phyloP scores from a whole-genome alignment of 495 filamentous ascomycete species.

The Trichocladium uniseriatum region DNA sequence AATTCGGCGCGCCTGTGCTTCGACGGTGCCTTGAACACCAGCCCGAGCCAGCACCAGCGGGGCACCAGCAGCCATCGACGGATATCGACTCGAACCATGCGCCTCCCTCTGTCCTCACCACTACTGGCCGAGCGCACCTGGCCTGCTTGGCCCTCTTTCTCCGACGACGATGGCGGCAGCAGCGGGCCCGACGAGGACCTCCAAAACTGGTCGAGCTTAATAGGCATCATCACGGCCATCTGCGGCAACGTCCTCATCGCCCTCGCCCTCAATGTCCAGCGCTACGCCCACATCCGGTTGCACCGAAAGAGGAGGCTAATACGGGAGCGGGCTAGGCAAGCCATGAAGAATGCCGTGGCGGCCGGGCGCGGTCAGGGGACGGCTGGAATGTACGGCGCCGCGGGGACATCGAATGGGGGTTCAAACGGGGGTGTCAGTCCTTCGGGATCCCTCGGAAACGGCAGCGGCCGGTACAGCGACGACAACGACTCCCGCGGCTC shows the following conservation, averaged over 20 bases:
- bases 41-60: background rate
- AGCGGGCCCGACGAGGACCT: conserved; percentile 37
- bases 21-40: background rate
- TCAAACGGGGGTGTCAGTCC: conserved; percentile 22
- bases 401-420: conserved; percentile 15
- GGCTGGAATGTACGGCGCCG: conserved; percentile 16
- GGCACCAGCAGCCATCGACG: background rate
- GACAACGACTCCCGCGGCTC: conserved; percentile 23
- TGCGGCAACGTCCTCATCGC: conserved; percentile 88
- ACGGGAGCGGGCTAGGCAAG: conserved; percentile 46
- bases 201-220: conserved; percentile 80
- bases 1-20: conserved; percentile 7
- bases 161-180: conserved; percentile 25
- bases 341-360: conserved; percentile 17
- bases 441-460: background rate
- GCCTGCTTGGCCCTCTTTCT: conserved; percentile 1
- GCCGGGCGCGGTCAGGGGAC: conserved; percentile 15
- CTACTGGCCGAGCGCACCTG: conserved; percentile 1
- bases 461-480: conserved; percentile 18
- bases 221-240: conserved; percentile 89
- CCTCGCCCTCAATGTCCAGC: conserved; percentile 89
- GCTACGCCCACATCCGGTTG: conserved; percentile 85
- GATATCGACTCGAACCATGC: conserved; percentile 16
- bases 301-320: conserved; percentile 31
- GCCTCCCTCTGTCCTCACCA: background rate